Conservation (phyloP, 768 basidiomycete species). For the Mycena alexandri region DNA sequence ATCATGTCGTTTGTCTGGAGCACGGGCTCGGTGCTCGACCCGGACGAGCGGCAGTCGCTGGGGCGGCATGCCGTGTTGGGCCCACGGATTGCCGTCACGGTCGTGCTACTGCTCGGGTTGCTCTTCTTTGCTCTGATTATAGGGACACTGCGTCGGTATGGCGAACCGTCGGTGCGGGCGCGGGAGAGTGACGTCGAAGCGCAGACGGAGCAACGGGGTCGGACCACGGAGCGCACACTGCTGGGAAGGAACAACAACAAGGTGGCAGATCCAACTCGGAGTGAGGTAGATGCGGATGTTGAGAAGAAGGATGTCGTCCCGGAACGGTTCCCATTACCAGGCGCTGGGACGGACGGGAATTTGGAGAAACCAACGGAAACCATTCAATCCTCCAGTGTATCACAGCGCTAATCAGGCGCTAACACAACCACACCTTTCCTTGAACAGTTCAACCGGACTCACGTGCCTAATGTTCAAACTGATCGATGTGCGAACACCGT, state of each 20-base stretch:
- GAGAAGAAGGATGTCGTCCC: conserved; percentile 5
- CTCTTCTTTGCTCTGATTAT: conserved; percentile 74
- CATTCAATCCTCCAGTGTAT: not conserved
- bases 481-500: no score
- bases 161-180: conserved; percentile 38
- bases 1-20: conserved; percentile 82
- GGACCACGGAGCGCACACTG: conserved; percentile 16
- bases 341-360: not conserved
- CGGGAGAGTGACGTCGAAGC: conserved; percentile 17
- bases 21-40: conserved; percentile 64
- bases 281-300: not conserved
- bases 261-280: not conserved
- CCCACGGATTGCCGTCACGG: conserved; percentile 68
- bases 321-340: not conserved
- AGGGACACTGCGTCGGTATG: conserved; percentile 72
- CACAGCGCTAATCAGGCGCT: not conserved
- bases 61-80: conserved; percentile 56
- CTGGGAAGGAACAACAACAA: not conserved
- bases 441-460: not conserved
- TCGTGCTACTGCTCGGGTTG: conserved; percentile 67
- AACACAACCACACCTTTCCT: not conserved
- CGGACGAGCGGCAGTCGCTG: conserved; percentile 51
- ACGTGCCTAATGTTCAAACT: conserved; percentile 16
- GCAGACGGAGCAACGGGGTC: conserved; percentile 21
- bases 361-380: not conserved